Conservation (phyloP, 345 rosid genomes). For the Citrus unshiu region DNA sequence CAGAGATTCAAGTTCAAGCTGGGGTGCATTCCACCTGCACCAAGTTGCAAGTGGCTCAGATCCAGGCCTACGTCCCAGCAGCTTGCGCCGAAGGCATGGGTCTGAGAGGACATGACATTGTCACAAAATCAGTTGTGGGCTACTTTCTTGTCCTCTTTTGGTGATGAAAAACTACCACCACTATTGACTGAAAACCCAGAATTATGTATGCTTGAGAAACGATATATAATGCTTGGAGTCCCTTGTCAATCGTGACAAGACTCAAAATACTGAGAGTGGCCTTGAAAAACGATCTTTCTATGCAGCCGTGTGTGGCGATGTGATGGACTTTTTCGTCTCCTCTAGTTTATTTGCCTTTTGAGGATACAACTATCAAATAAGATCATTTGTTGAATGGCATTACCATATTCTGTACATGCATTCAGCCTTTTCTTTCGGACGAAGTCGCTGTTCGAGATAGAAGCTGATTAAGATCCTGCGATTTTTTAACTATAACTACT, state of each 20-base stretch:
- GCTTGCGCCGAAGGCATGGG: slow-evolving; percentile 75
- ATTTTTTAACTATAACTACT: too few species aligned
- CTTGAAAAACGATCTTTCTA: slow-evolving; percentile 26
- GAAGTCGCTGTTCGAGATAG: not conserved
- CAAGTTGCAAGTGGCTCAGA: slow-evolving; percentile 50
- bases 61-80: slow-evolving; percentile 37
- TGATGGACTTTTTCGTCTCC: slow-evolving; percentile 41
- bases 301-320: slow-evolving; percentile 31
- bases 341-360: slow-evolving; percentile 33
- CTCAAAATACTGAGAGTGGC: slow-evolving; percentile 35
- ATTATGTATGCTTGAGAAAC: slow-evolving; percentile 58
- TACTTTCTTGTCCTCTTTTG: slow-evolving; percentile 19
- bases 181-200: slow-evolving; percentile 36
- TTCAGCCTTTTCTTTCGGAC: not conserved
- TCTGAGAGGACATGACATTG: slow-evolving; percentile 54
- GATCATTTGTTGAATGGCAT: slow-evolving; percentile 12
- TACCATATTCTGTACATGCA: not conserved
- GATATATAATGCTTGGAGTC: slow-evolving; percentile 47
- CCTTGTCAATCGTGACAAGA: slow-evolving; percentile 20
- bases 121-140: slow-evolving; percentile 50
- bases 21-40: slow-evolving; percentile 63
- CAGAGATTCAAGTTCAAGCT: slow-evolving; percentile 51
- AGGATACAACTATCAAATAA: slow-evolving; percentile 34
- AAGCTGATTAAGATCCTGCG: too few species aligned
- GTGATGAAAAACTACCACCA: slow-evolving; percentile 31